These are phyloP conservation scores for Ustulina deusta DNA, from an alignment of 2,329 filamentous ascomycete genomes.

Conservation along the genomic window DNA sequence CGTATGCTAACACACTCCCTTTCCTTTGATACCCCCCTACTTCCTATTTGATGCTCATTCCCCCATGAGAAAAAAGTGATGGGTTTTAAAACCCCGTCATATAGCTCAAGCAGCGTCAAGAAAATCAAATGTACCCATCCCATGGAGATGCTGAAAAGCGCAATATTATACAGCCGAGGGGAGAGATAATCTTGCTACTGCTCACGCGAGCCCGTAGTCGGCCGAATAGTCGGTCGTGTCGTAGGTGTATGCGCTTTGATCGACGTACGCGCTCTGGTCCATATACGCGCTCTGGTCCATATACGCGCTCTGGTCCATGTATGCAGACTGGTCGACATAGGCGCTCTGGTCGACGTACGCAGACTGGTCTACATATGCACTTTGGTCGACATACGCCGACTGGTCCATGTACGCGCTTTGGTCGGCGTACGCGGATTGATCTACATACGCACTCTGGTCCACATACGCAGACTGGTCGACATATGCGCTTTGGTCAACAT, in stretches of 20 bases:
- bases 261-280: slow-evolving; percentile 13
- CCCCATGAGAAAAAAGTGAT: background rate
- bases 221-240: slow-evolving; percentile 35
- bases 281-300: slow-evolving; percentile 15
- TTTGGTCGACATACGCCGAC: slow-evolving; percentile 23
- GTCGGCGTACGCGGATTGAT: slow-evolving; percentile 16
- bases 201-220: slow-evolving; percentile 25
- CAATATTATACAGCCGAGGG: background rate
- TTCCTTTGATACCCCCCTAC: background rate
- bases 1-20: slow-evolving; percentile 3
- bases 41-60: background rate
- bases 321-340: slow-evolving; percentile 21
- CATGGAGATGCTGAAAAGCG: slow-evolving; percentile 2
- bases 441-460: slow-evolving; percentile 19
- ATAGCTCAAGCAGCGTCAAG: background rate
- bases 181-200: background rate
- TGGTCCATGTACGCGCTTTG: slow-evolving; percentile 24
- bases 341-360: slow-evolving; percentile 11
- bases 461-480: slow-evolving; percentile 21
- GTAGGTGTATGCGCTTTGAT: slow-evolving; percentile 28
- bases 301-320: slow-evolving; percentile 19
- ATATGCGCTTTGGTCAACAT: slow-evolving; percentile 21
- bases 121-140: background rate
- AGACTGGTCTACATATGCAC: slow-evolving; percentile 28
- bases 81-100: background rate